A percentile compares a stretch with the other conserved stretches of the same genome.
Evolutionary conservation across 2,329 filamentous ascomycete genomes (phyloP).

Genomic region (Microcera coccophila): DNA sequence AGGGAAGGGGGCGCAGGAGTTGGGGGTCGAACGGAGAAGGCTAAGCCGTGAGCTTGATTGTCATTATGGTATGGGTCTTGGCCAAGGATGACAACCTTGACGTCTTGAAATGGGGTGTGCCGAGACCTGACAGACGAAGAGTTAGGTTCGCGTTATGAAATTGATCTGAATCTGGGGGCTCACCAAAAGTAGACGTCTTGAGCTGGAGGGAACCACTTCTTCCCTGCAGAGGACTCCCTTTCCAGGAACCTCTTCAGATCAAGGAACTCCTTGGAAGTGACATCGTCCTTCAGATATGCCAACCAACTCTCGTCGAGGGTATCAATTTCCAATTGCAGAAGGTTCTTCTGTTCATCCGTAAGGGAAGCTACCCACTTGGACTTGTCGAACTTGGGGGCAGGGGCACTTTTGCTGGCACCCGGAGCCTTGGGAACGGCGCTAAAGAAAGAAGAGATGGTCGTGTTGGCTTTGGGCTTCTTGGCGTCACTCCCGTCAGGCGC

Average conservation of each 20-base stretch:
- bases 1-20: constrained; percentile 86
- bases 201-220: constrained; percentile 81
- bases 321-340: constrained; percentile 86
- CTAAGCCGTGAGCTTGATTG: constrained; percentile 93
- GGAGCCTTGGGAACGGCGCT: constrained; percentile 58
- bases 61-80: constrained; percentile 96
- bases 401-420: constrained; percentile 30
- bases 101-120: constrained; percentile 80
- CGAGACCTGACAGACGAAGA: constrained; percentile 65
- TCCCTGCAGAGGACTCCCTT: constrained; percentile 66
- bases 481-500: constrained; percentile 43
- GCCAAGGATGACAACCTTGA: constrained; percentile 90
- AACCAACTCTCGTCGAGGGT: constrained; percentile 92
- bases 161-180: constrained; percentile 19
- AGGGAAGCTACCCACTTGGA: constrained; percentile 80
- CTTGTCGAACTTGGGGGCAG: constrained; percentile 71
- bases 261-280: constrained; percentile 75
- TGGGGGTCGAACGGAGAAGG: constrained; percentile 89
- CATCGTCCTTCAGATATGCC: constrained; percentile 79
- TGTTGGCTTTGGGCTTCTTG: constrained; percentile 72
- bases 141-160: constrained; percentile 12
- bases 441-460: constrained; percentile 88
- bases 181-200: constrained; percentile 95
- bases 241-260: constrained; percentile 84
- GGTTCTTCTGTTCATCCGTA: constrained; percentile 72